These are phyloP conservation scores for Xylaria intraflava DNA, from an alignment of 495 filamentous ascomycete genomes.

Conservation along the genomic window DNA sequence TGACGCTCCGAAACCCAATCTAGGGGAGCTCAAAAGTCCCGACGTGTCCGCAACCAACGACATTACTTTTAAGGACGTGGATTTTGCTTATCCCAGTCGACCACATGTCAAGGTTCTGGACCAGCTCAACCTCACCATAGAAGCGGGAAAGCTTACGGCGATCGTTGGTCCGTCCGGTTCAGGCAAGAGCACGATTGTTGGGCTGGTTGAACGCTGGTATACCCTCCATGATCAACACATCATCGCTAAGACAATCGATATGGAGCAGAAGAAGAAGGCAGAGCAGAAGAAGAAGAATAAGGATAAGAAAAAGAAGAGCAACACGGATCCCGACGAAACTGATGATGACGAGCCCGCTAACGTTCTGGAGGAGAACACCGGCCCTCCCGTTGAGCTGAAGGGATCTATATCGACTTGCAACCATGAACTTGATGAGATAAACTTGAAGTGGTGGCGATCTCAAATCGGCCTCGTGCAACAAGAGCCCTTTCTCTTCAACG, in stretches of 20 bases:
- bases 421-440: conserved; percentile 46
- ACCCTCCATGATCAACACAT: conserved; percentile 52
- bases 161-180: conserved; percentile 80
- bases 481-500: conserved; percentile 70
- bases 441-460: conserved; percentile 60
- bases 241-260: conserved; percentile 42
- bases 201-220: conserved; percentile 89
- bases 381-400: conserved; percentile 36
- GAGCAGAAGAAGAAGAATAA: conserved; percentile 35
- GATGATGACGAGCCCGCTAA: conserved; percentile 22
- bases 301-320: conserved; percentile 29
- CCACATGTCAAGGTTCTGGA: conserved; percentile 55
- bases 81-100: conserved; percentile 64
- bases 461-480: conserved; percentile 66
- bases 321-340: conserved; percentile 21
- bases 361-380: conserved; percentile 31
- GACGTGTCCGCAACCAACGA: conserved; percentile 45
- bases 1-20: conserved; percentile 45
- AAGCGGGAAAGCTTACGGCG: conserved; percentile 79
- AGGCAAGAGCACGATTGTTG: conserved; percentile 88
- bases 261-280: conserved; percentile 37
- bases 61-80: conserved; percentile 53
- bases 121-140: conserved; percentile 50
- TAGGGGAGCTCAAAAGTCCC: conserved; percentile 35
- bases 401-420: conserved; percentile 51